Percentiles rank a stretch among this genome's conserved stretches.
phyloP scores from a whole-genome alignment of 1,139 yeast species.

The Yamadazyma songkhlaensis region DNA sequence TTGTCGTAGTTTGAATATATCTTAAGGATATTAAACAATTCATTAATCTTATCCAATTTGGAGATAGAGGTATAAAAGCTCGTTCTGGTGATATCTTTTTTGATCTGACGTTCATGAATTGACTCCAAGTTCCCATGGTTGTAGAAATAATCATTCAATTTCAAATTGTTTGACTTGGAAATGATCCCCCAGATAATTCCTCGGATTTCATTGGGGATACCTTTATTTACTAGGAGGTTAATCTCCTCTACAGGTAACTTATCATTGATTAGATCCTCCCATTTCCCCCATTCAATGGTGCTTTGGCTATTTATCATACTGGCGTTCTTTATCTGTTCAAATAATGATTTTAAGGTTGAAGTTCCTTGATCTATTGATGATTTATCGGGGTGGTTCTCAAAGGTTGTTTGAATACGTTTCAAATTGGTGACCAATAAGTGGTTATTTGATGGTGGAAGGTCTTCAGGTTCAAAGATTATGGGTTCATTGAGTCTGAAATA shows the following conservation, averaged over 20 bases:
- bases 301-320: slow-evolving; percentile 27
- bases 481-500: slow-evolving; percentile 28
- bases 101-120: slow-evolving; percentile 73
- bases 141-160: slow-evolving; percentile 67
- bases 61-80: slow-evolving; percentile 69
- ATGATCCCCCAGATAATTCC: slow-evolving; percentile 93
- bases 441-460: slow-evolving; percentile 20
- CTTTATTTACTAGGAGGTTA: slow-evolving; percentile 66
- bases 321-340: slow-evolving; percentile 44
- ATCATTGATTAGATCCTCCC: slow-evolving; percentile 46
- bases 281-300: slow-evolving; percentile 76
- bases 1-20: slow-evolving; percentile 85
- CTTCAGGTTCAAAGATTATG: slow-evolving; percentile 9
- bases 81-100: slow-evolving; percentile 80
- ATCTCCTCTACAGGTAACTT: slow-evolving; percentile 44
- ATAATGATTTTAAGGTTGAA: slow-evolving; percentile 45
- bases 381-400: slow-evolving; percentile 28
- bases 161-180: slow-evolving; percentile 71
- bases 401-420: slow-evolving; percentile 27
- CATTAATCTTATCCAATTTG: slow-evolving; percentile 48
- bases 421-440: slow-evolving; percentile 37
- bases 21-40: slow-evolving; percentile 71
- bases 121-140: slow-evolving; percentile 52
- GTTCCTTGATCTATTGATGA: slow-evolving; percentile 56
- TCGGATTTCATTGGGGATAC: slow-evolving; percentile 81